phyloP scores from a whole-genome alignment of 2,329 filamentous ascomycete species.

The Talaromyces atroroseus region DNA sequence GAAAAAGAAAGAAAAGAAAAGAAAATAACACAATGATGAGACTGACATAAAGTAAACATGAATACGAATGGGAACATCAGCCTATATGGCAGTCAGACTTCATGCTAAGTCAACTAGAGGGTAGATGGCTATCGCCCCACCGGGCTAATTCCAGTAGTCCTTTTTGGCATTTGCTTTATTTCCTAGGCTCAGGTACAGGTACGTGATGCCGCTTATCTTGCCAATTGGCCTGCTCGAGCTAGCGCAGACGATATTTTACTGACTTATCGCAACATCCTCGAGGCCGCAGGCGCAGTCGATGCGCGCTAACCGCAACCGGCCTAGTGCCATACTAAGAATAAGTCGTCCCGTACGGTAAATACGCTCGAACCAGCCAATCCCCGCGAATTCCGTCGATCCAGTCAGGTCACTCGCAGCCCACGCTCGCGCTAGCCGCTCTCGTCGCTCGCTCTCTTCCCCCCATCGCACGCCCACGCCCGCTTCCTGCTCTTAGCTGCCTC shows the following conservation, averaged over 20 bases:
- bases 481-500: conserved; percentile 13
- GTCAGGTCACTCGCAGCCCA: neutral
- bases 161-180: neutral
- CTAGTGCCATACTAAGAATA: neutral
- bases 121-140: conserved; percentile 8
- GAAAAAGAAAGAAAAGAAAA: too few relatives aligned
- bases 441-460: neutral
- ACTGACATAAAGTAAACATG: neutral
- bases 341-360: neutral
- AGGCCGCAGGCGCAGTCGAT: neutral
- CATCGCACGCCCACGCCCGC: conserved; percentile 2
- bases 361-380: neutral
- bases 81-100: too few relatives aligned
- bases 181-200: conserved; percentile 12
- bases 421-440: conserved; percentile 7
- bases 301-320: neutral
- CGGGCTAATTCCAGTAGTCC: neutral
- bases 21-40: neutral
- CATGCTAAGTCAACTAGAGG: too few relatives aligned
- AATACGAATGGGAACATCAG: too few relatives aligned
- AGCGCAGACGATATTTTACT: too few relatives aligned
- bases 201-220: neutral
- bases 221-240: neutral
- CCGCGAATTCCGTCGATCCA: conserved; percentile 13
- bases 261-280: neutral